A percentile compares a stretch with the other conserved stretches of the same genome.
Evolutionary conservation across 2,329 filamentous ascomycete genomes (phyloP).

Genomic region (Davidsoniella australis): DNA sequence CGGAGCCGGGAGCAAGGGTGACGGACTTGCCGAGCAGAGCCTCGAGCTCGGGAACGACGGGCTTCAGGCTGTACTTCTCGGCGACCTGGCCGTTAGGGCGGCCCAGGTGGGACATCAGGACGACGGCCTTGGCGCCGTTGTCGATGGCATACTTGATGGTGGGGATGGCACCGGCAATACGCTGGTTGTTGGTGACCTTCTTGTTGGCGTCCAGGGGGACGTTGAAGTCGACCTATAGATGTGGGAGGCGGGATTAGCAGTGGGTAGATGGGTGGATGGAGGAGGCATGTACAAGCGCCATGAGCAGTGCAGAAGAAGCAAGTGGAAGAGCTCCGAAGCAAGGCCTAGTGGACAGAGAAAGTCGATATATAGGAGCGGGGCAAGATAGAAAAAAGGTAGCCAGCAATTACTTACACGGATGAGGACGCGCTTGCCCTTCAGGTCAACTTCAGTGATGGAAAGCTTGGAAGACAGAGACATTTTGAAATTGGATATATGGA

Average conservation of each 20-base stretch:
- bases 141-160: slow-evolving; percentile 92
- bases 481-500: slow-evolving; percentile 20
- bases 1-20: slow-evolving; percentile 76
- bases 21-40: slow-evolving; percentile 74
- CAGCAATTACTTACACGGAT: slow-evolving; percentile 62
- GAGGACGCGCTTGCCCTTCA: slow-evolving; percentile 96
- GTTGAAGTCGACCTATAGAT: slow-evolving; percentile 87
- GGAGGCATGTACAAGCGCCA: background rate
- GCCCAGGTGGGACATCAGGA: slow-evolving; percentile 97
- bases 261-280: background rate
- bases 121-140: slow-evolving; percentile 75
- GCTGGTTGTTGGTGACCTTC: slow-evolving; percentile 95
- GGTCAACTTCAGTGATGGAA: slow-evolving; percentile 84
- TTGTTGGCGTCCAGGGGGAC: slow-evolving; percentile 86
- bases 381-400: background rate
- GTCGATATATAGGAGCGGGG: background rate
- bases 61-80: slow-evolving; percentile 86
- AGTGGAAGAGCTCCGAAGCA: background rate
- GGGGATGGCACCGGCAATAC: slow-evolving; percentile 86
- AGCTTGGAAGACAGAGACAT: slow-evolving; percentile 99
- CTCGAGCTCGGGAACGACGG: slow-evolving; percentile 80
- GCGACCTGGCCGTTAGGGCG: slow-evolving; percentile 83
- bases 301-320: slow-evolving; percentile 1
- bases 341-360: background rate
- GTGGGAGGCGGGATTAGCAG: background rate